Evolutionary conservation across 2,329 filamentous ascomycete species (phyloP), one percentile per base, ranked within the genome.

Genomic region (Colletotrichum sp.): DNA sequence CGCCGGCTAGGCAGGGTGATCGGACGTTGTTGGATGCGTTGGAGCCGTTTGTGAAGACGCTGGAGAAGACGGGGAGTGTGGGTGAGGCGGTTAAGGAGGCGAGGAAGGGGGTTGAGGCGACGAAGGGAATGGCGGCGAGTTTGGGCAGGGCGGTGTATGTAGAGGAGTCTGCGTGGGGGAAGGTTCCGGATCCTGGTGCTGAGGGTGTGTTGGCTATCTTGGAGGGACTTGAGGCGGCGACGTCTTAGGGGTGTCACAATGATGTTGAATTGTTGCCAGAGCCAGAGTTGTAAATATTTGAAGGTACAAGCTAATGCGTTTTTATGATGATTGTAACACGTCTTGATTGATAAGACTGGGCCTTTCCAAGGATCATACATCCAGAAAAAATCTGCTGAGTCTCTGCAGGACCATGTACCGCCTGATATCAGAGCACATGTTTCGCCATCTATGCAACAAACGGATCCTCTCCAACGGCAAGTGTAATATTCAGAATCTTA

Each of bases 71-170:
- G 2, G 88, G 87, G 8, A 89, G 92, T 81, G 94, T 32, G 12
- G 7, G 28, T 2, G 48, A 48, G 24, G 76, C 76, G 0, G 92
- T 92, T 1, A 86, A 89, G 77, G 93, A 92, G 8, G 92, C 93
- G 6, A 88, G 89, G 75, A 85, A 90, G 72, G 94, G 93, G 2
- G 90, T 93, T 26, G 91, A 93, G 79, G 88, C 89, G 8, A 96
- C 94, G 28, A 95, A 93, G 84, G 91, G 90, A 28, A 95, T 95
- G 93, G 92, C 92, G 82, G 93, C 94, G 55, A 93, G 90, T 80
- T 84, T 96, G 59, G 94, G 94, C n/a, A 87, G 94, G 68, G 90
- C 92, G 4, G 93, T 95, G 8, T 95, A 96, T 82, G 92, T 95
- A 68, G 93, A 92, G 48, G 90, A 92, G 77, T 90, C 87, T 85